Evolutionary conservation across 2,329 filamentous ascomycete species (phyloP), one percentile per base, ranked within the genome.

Genomic region (Pseudocercospora cruenta): DNA sequence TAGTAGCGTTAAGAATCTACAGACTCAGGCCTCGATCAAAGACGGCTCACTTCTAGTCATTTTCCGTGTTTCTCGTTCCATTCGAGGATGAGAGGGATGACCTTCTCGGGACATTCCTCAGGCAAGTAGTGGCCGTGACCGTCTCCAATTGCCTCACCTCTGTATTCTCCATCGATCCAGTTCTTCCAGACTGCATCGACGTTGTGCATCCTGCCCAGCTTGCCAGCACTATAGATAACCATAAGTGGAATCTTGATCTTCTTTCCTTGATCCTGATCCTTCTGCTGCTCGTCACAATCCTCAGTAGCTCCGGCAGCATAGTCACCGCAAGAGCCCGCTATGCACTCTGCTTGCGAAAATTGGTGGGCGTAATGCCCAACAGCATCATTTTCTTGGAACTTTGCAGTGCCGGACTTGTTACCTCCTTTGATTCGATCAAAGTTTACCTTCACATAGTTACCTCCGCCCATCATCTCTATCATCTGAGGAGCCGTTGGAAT

Each of bases 81-180:
- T 21, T 72, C 70, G 26, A 62, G 43, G 6, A 79, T 72, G 45
- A 72, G 64, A 21, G 73, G 63, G 19, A 74, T 72, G 5, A 78
- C 72, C 63, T 72, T 65, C 55, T 80, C 78, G 1, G 79, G 79
- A 19, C 78, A 79, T 70, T 83, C 82, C 69, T 84, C 83, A 1
- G 81, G 77, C 55, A 84, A 67, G 69, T 82, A 84, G 76, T 85
- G 82, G 0, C 82, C 80, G 67, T 77, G 72, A 9, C 76, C 78
- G 69, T 78, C 76, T 33, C 72, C 71, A 63, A 82, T 68, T 22
- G 72, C 73, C n/a, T 73, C 67, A 60, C 68, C 72, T 49, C 73
- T 74, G 67, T 78, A 64, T 71, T 75, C 68, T n/a, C 65, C 70
- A 8, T 74, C 74, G 39, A 84, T 76, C 82, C 82, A 86, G 5